Percentiles rank a stretch among this genome's conserved stretches.
Evolutionary conservation across 1,139 yeast genomes (phyloP).

Genomic region (Yamadazyma siamensis): DNA sequence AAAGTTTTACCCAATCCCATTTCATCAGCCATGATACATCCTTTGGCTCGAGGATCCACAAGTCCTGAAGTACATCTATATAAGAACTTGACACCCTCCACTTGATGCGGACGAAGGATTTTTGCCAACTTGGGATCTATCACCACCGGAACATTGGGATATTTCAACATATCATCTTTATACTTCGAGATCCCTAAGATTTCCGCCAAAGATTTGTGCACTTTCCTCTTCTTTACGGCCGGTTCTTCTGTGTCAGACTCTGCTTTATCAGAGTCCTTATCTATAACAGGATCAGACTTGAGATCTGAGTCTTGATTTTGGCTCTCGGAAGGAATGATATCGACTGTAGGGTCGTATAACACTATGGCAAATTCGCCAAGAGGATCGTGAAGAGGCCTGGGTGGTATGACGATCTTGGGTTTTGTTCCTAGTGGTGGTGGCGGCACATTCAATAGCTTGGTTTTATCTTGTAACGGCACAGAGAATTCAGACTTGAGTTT

Average conservation of each 20-base stretch:
- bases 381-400: slow-evolving; percentile 92
- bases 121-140: slow-evolving; percentile 87
- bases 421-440: slow-evolving; percentile 85
- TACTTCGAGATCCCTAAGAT: slow-evolving; percentile 67
- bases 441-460: slow-evolving; percentile 35
- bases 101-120: slow-evolving; percentile 90
- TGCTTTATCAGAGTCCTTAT: slow-evolving; percentile 18
- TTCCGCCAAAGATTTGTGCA: slow-evolving; percentile 72
- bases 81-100: slow-evolving; percentile 89
- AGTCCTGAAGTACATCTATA: slow-evolving; percentile 90
- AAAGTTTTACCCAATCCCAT: slow-evolving; percentile 97
- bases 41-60: slow-evolving; percentile 81
- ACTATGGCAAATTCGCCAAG: slow-evolving; percentile 91
- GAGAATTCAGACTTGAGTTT: slow-evolving; percentile 41
- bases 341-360: slow-evolving; percentile 90
- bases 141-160: slow-evolving; percentile 91
- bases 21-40: slow-evolving; percentile 99
- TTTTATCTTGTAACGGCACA: slow-evolving; percentile 46
- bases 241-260: slow-evolving; percentile 9
- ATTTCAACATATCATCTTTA: slow-evolving; percentile 51
- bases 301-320: no score
- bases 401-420: slow-evolving; percentile 65
- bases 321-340: slow-evolving; percentile 43
- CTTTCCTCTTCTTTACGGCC: slow-evolving; percentile 26
- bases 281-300: no score